Evolutionary conservation across 1,284 basidiomycete species (phyloP).

Genomic region (Sporisorium sorghi): DNA sequence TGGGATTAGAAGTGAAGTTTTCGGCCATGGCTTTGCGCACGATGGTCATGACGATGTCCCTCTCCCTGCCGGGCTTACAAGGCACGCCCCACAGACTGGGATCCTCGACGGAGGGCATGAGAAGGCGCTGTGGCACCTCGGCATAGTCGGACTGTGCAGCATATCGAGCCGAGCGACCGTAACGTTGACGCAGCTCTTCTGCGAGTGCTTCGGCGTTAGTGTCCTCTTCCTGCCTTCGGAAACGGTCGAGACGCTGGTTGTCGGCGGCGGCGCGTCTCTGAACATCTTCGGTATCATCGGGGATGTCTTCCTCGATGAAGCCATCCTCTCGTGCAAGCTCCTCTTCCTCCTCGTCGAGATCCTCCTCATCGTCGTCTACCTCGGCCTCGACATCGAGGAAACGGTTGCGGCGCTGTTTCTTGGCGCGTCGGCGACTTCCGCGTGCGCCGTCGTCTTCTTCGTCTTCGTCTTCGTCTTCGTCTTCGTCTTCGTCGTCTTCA

Average conservation of each 20-base stretch:
- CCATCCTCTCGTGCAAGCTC: conserved; percentile 71
- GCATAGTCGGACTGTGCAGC: conserved; percentile 75
- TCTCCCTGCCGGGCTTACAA: conserved; percentile 92
- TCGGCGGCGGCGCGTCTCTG: conserved; percentile 73
- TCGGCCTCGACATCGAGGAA: conserved; percentile 97
- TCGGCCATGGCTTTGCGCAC: conserved; percentile 85
- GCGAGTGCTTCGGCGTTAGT: conserved; percentile 88
- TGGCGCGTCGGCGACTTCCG: conserved; percentile 45
- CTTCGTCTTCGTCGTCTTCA: conserved; percentile 61
- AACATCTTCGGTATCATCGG: conserved; percentile 77
- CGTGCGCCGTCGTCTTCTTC: conserved; percentile 51
- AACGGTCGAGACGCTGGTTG: conserved; percentile 82
- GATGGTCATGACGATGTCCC: conserved; percentile 90
- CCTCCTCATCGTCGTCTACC: conserved; percentile 75
- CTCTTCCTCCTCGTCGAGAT: conserved; percentile 68
- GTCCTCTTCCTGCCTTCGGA: conserved; percentile 82
- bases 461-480: conserved; percentile 63
- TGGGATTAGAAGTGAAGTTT: conserved; percentile 74
- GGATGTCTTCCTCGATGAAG: conserved; percentile 79
- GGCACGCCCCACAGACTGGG: conserved; percentile 95
- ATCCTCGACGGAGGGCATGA: conserved; percentile 97
- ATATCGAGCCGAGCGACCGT: conserved; percentile 73
- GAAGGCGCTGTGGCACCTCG: conserved; percentile 85
- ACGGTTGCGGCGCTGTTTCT: conserved; percentile 73
- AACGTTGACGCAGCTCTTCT: conserved; percentile 83